Evolutionary conservation across 345 rosid genomes (phyloP).

Genomic region (Melaleuca quinquenervia): DNA sequence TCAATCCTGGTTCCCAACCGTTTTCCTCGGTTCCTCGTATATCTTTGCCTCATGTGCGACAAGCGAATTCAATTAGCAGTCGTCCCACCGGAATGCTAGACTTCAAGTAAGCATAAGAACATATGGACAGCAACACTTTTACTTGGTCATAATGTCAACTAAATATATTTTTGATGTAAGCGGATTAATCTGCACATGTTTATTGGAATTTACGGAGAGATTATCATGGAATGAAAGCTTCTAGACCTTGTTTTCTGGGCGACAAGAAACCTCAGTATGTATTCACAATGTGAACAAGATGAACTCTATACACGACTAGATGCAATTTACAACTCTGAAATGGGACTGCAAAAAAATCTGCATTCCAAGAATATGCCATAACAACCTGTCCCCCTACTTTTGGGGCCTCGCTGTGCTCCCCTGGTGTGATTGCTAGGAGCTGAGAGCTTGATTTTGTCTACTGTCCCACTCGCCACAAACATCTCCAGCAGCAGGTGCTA

Average conservation of each 20-base stretch:
- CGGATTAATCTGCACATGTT: neutral
- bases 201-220: neutral
- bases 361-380: neutral
- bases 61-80: neutral
- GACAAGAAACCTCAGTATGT: neutral
- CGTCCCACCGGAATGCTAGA: neutral
- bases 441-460: neutral
- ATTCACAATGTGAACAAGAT: neutral
- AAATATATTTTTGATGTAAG: no score
- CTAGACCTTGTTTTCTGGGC: neutral
- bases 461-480: neutral
- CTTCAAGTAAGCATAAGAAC: neutral
- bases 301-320: neutral
- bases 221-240: neutral
- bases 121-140: neutral
- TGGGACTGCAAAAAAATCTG: neutral
- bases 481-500: neutral
- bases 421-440: neutral
- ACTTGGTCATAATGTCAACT: neutral
- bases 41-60: neutral
- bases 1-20: neutral
- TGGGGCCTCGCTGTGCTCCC: neutral
- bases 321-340: neutral
- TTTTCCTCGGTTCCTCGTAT: neutral
- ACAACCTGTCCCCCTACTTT: neutral